Percentiles rank a stretch among this genome's conserved stretches.
These are phyloP conservation scores for Trametes cingulata DNA, from an alignment of 768 basidiomycete genomes.

Conservation along the genomic window DNA sequence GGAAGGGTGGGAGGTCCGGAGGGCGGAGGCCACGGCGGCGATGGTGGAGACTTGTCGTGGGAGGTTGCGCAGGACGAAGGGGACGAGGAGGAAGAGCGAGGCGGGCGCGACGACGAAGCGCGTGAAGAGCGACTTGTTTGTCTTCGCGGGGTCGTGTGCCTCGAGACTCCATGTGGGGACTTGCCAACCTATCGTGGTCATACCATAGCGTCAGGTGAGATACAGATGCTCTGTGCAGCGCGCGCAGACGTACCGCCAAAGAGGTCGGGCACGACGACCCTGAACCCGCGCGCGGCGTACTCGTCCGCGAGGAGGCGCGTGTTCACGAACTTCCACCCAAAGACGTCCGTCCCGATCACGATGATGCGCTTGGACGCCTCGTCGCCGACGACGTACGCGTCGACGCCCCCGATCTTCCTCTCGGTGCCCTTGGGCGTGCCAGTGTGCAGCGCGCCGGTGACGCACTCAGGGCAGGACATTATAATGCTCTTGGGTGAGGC, in stretches of 20 bases:
- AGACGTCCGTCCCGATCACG: conserved; percentile 24
- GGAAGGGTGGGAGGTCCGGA: conserved; percentile 9
- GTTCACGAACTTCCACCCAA: conserved; percentile 24
- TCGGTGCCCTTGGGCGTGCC: conserved; percentile 22
- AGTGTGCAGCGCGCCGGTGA: conserved; percentile 18
- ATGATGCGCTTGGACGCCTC: conserved; percentile 17
- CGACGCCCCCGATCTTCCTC: conserved; percentile 20
- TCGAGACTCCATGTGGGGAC: conserved; percentile 21
- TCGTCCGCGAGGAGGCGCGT: conserved; percentile 27
- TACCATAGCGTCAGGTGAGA: background rate
- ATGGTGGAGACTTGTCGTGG: conserved; percentile 17
- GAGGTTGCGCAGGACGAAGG: conserved; percentile 25
- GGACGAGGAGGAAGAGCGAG: conserved; percentile 21
- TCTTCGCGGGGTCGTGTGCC: conserved; percentile 10
- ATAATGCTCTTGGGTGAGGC: background rate
- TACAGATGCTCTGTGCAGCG: too few species aligned
- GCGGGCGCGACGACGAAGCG: conserved; percentile 14
- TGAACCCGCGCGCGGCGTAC: conserved; percentile 22
- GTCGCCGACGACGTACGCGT: conserved; percentile 22
- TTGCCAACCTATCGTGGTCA: conserved; percentile 11
- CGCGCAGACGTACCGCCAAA: conserved; percentile 16
- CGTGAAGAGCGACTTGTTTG: conserved; percentile 11
- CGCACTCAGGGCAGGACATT: conserved; percentile 24
- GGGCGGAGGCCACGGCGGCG: conserved; percentile 5
- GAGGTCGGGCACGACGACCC: conserved; percentile 25